phyloP scores from a whole-genome alignment of 129 eudicot species.

The sunflower (Helianthus annuus) region HanXRQr2.0-SUNRISE NC_035447.2:45380081-45380580 shows the following conservation, averaged over 20 bases:
- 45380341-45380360: slow-evolving; percentile 97
- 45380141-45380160: too few relatives aligned
- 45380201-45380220: too few relatives aligned
- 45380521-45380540: background rate
- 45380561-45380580: background rate
- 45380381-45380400: background rate
- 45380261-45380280: slow-evolving; percentile 7
- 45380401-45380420: background rate
- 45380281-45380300: slow-evolving; percentile 49
- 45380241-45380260: background rate
- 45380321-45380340: slow-evolving; percentile 98
- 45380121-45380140: too few relatives aligned
- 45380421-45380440: background rate
- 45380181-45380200: too few relatives aligned
- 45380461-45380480: background rate
- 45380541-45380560: background rate
- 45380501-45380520: background rate
- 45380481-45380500: background rate
- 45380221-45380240: background rate
- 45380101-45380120: too few relatives aligned
- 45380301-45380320: slow-evolving; percentile 99
- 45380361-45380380: slow-evolving; percentile 99
- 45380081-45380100: too few relatives aligned
- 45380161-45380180: too few relatives aligned
- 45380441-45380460: background rate